Conservation (phyloP, 2,329 filamentous ascomycete species). For the Ophiostoma novo-ulmi region DNA sequence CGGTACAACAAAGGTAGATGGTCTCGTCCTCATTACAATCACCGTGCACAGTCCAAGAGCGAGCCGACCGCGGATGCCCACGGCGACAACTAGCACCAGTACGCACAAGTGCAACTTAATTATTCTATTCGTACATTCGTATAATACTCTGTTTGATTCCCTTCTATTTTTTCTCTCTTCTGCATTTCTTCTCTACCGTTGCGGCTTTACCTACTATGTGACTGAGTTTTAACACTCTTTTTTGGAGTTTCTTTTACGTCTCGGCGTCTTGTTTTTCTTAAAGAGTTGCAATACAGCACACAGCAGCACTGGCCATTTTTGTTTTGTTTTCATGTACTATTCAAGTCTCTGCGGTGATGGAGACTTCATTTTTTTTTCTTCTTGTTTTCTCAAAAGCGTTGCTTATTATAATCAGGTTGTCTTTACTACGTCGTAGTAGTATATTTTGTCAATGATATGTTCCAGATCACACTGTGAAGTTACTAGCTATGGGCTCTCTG, state of each 20-base stretch:
- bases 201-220: not conserved
- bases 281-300: not conserved
- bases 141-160: not conserved
- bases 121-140: not conserved
- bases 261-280: not conserved
- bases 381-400: not conserved
- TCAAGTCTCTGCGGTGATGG: not conserved
- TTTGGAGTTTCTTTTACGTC: not conserved
- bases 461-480: too few species aligned
- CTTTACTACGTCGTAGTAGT: not conserved
- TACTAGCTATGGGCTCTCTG: not conserved
- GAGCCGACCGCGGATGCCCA: constrained; percentile 31
- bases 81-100: not conserved
- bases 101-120: not conserved
- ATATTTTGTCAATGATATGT: not conserved
- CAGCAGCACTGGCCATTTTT: not conserved
- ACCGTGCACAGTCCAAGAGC: constrained; percentile 46
- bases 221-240: not conserved
- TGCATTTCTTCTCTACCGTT: not conserved
- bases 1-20: constrained; percentile 25
- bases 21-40: constrained; percentile 36
- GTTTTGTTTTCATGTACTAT: not conserved
- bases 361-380: not conserved
- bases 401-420: not conserved
- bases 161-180: not conserved